phyloP scores from a whole-genome alignment of 1,139 yeast species.

The Suhomyces wounanorum region DNA sequence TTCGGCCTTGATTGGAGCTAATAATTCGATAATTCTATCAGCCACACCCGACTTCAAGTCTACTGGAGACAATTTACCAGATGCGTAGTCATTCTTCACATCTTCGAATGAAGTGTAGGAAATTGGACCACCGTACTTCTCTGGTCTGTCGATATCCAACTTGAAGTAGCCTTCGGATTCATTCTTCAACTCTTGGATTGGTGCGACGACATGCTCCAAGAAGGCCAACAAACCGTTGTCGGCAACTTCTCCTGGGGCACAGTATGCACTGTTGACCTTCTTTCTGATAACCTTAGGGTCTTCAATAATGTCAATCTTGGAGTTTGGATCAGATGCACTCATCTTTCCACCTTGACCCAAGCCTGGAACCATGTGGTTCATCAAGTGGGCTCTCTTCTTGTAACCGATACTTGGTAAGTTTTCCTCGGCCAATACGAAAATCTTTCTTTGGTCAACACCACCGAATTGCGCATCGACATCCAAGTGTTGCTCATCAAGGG shows the following conservation, averaged over 20 bases:
- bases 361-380: conserved; percentile 99
- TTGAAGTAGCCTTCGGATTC: conserved; percentile 55
- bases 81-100: conserved; percentile 69
- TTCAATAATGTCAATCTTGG: conserved; percentile 90
- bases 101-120: conserved; percentile 68
- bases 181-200: conserved; percentile 75
- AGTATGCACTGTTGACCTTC: conserved; percentile 90
- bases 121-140: conserved; percentile 93
- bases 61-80: conserved; percentile 80
- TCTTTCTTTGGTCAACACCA: conserved; percentile 98
- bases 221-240: conserved; percentile 91
- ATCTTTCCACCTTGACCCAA: conserved; percentile 95
- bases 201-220: conserved; percentile 79
- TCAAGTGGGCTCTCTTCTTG: conserved; percentile 95
- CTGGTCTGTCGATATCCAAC: conserved; percentile 86
- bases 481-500: conserved; percentile 90
- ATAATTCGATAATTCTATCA: conserved; percentile 73
- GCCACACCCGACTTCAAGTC: conserved; percentile 93
- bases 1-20: conserved; percentile 82
- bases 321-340: conserved; percentile 99
- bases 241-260: conserved; percentile 92
- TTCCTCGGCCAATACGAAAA: conserved; percentile 96
- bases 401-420: conserved; percentile 83
- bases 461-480: conserved; percentile 95
- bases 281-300: conserved; percentile 84